Conservation (phyloP, 495 filamentous ascomycete species). For the Aspergillus nidulans region DNA sequence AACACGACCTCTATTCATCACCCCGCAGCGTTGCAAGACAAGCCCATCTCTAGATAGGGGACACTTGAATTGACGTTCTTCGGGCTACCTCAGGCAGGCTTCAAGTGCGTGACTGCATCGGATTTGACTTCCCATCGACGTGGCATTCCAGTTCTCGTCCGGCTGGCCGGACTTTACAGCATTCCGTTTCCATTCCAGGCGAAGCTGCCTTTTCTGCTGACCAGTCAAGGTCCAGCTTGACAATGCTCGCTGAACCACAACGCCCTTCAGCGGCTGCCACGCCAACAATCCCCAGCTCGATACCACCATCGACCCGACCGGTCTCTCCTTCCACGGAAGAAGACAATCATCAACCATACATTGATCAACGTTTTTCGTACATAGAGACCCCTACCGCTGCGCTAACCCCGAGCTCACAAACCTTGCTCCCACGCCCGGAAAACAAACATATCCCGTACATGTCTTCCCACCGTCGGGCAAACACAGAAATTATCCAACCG, state of each 20-base stretch:
- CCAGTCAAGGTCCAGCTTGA: conserved; percentile 17
- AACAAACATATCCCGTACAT: conserved; percentile 21
- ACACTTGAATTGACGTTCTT: conserved; percentile 12
- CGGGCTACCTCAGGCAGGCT: conserved; percentile 5
- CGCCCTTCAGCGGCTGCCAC: conserved; percentile 19
- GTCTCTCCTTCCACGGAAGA: conserved; percentile 8
- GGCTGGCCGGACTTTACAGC: conserved; percentile 20
- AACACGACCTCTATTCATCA: background rate
- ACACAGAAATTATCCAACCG: conserved; percentile 37
- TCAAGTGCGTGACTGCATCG: conserved; percentile 18
- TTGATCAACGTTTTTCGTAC: conserved; percentile 14
- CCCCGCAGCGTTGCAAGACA: background rate
- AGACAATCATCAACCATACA: conserved; percentile 11
- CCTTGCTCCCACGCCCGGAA: conserved; percentile 11
- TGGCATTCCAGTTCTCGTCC: conserved; percentile 33
- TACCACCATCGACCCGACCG: conserved; percentile 8
- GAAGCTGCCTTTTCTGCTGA: conserved; percentile 6
- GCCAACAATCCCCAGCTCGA: conserved; percentile 13
- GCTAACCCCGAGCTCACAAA: conserved; percentile 17
- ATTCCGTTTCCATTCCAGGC: conserved; percentile 20
- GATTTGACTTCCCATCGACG: conserved; percentile 29
- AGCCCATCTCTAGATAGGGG: conserved; percentile 1
- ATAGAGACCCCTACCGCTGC: conserved; percentile 13
- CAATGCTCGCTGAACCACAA: conserved; percentile 17
- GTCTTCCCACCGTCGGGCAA: conserved; percentile 38